Conservation (phyloP, 148 eudicot species). For the Rhododendron ferrugineum region DNA sequence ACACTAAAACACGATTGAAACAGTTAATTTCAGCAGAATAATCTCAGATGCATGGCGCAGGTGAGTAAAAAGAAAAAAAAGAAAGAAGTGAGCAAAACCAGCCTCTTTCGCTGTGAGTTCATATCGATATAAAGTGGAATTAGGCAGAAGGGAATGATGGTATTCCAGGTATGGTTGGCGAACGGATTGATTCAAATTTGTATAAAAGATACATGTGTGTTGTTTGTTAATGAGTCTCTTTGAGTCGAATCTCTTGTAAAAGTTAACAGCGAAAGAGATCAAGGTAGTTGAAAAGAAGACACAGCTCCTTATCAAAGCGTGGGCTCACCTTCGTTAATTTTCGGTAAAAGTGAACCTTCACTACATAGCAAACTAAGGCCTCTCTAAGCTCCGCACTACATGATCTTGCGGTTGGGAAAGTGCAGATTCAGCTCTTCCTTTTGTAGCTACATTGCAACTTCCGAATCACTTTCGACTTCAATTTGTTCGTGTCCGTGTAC, state of each 20-base stretch:
- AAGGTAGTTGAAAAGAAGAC: background rate
- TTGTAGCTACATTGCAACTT: background rate
- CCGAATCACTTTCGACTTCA: background rate
- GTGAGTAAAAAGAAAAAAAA: background rate
- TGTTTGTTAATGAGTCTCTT: background rate
- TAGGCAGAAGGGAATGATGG: background rate
- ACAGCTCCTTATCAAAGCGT: background rate
- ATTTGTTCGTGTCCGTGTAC: background rate
- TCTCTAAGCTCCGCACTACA: background rate
- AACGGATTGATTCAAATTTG: background rate
- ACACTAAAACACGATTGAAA: background rate
- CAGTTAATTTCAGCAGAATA: background rate
- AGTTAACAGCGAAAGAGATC: background rate
- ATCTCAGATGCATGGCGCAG: background rate
- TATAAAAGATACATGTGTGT: background rate
- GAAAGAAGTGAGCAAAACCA: background rate
- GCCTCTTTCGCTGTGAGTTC: background rate
- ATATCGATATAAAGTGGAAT: too few species aligned
- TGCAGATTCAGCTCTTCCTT: background rate
- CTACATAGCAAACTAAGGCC: background rate
- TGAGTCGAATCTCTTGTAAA: background rate
- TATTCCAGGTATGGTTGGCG: background rate
- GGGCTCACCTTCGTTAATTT: background rate
- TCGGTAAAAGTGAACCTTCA: background rate
- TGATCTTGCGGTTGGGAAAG: background rate